Evolutionary conservation across 768 basidiomycete genomes (phyloP).

Genomic region (Leccinum uliginosum): DNA sequence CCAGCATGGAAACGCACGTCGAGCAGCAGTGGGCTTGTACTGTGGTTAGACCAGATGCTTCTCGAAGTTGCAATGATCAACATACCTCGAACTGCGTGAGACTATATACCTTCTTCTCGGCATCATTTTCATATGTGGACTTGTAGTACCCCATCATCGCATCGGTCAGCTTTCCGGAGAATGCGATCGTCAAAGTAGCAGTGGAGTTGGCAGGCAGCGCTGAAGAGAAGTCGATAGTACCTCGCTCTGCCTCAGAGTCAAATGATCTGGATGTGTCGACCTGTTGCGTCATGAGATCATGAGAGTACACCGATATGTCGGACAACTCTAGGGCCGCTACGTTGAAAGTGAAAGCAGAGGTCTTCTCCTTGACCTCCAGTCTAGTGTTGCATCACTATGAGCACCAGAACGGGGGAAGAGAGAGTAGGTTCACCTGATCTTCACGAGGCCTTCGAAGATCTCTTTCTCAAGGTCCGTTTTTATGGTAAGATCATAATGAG

Average conservation of each 20-base stretch:
- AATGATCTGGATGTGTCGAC: slow-evolving; percentile 42
- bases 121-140: slow-evolving; percentile 58
- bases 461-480: slow-evolving; percentile 78
- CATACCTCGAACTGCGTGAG: slow-evolving; percentile 86
- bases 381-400: slow-evolving; percentile 31
- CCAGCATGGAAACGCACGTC: slow-evolving; percentile 85
- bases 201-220: slow-evolving; percentile 63
- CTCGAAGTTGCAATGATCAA: background rate
- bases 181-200: slow-evolving; percentile 66
- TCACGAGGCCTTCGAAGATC: slow-evolving; percentile 72
- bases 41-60: background rate
- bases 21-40: slow-evolving; percentile 74
- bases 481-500: slow-evolving; percentile 75
- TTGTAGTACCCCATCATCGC: slow-evolving; percentile 85
- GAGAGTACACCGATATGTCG: slow-evolving; percentile 50
- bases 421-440: slow-evolving; percentile 50
- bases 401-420: background rate
- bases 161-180: slow-evolving; percentile 61
- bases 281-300: slow-evolving; percentile 49
- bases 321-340: slow-evolving; percentile 55
- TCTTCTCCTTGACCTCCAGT: slow-evolving; percentile 59
- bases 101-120: slow-evolving; percentile 62
- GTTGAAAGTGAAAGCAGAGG: slow-evolving; percentile 63
- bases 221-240: slow-evolving; percentile 53
- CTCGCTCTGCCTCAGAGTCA: slow-evolving; percentile 63